Percentiles rank a stretch among this genome's conserved stretches.
phyloP scores from a whole-genome alignment of 2,329 filamentous ascomycete species.

The Aspergillus eucalypticola region DNA sequence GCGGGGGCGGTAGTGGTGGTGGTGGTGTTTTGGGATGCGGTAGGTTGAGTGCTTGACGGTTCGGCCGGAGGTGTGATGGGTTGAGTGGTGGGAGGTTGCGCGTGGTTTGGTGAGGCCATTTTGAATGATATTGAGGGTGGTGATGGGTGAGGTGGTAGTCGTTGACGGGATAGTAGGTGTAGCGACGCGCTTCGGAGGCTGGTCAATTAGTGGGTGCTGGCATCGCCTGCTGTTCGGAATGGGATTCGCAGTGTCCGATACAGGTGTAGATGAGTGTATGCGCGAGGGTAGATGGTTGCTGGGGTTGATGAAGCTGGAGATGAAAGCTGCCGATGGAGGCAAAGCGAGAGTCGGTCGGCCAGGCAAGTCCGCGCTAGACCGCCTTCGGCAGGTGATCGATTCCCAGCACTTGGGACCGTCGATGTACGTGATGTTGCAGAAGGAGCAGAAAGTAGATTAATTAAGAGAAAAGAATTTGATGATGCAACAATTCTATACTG shows the following conservation, averaged over 20 bases:
- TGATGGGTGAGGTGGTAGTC: background rate
- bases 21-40: background rate
- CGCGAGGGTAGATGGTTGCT: background rate
- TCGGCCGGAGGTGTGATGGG: slow-evolving; percentile 49
- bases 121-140: background rate
- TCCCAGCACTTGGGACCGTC: background rate
- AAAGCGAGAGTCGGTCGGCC: background rate
- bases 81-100: slow-evolving; percentile 29
- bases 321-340: background rate
- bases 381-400: background rate
- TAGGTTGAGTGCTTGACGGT: slow-evolving; percentile 18
- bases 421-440: background rate
- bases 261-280: background rate
- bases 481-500: background rate
- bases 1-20: slow-evolving; percentile 22
- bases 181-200: background rate
- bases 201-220: background rate
- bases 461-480: too few species aligned
- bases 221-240: background rate
- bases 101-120: slow-evolving; percentile 41
- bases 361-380: background rate
- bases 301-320: background rate
- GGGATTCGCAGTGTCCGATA: background rate
- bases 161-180: background rate
- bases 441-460: background rate